These are phyloP conservation scores for Spathaspora arborariae DNA, from an alignment of 805 yeast genomes.

Conservation along the genomic window DNA sequence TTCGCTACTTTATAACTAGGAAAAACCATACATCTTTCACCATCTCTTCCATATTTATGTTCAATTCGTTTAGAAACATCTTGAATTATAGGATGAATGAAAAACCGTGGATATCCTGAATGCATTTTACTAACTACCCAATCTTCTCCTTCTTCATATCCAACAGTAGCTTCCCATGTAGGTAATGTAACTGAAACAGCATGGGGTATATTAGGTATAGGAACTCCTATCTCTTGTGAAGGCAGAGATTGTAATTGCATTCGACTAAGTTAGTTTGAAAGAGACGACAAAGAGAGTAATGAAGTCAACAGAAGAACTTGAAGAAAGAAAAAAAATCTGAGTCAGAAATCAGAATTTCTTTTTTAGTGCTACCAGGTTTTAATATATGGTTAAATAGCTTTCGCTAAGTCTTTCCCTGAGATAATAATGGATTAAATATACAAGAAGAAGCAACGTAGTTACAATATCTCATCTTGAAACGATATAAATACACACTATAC, in stretches of 20 bases:
- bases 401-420: no score
- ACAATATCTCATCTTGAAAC: no score
- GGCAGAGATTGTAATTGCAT: conserved; percentile 15
- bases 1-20: conserved; percentile 78
- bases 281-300: not conserved
- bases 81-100: conserved; percentile 61
- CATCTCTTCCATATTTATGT: conserved; percentile 71
- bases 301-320: not conserved
- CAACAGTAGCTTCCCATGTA: conserved; percentile 91
- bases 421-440: no score
- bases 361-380: no score
- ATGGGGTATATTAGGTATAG: conserved; percentile 89
- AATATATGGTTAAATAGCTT: no score
- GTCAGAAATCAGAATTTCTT: no score
- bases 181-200: conserved; percentile 95
- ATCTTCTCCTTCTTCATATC: conserved; percentile 85
- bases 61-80: conserved; percentile 53
- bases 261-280: not conserved
- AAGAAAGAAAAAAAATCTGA: not conserved
- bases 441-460: no score
- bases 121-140: conserved; percentile 75
- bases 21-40: conserved; percentile 71
- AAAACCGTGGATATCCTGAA: conserved; percentile 88
- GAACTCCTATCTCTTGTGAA: conserved; percentile 60
- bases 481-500: no score